A percentile compares a stretch with the other conserved stretches of the same genome.
Evolutionary conservation across 2,329 filamentous ascomycete genomes (phyloP).

Genomic region (Aspergillus transmontanensis): DNA sequence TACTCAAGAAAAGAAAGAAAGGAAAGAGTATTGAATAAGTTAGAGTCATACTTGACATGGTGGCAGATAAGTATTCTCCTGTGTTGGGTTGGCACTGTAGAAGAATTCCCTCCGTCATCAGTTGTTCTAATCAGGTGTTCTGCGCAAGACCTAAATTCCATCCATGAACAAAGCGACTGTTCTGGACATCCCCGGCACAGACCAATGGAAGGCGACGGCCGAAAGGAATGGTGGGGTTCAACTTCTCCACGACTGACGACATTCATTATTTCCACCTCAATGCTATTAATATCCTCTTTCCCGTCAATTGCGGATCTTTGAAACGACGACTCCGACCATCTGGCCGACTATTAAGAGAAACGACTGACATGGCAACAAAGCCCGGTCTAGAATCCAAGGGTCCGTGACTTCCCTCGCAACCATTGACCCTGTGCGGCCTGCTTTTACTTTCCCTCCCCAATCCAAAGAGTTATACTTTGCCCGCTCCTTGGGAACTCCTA

Average conservation of each 20-base stretch:
- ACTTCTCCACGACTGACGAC: conserved; percentile 24
- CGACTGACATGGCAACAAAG: conserved; percentile 16
- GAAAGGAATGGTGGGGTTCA: conserved; percentile 18
- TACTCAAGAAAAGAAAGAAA: background rate
- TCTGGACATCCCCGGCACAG: conserved; percentile 8
- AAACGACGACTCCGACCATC: conserved; percentile 2
- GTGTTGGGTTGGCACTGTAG: no score
- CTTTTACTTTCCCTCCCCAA: background rate
- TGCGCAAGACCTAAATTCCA: background rate
- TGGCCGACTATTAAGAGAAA: background rate
- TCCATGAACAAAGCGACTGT: background rate
- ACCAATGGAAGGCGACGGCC: conserved; percentile 15
- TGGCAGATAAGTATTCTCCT: no score
- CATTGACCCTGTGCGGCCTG: conserved; percentile 1
- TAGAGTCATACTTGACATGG: background rate
- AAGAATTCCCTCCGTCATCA: no score
- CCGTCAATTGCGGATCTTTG: conserved; percentile 9
- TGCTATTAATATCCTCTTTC: conserved; percentile 23
- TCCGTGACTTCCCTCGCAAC: conserved; percentile 13
- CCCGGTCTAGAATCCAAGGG: conserved; percentile 19
- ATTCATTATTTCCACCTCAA: conserved; percentile 21
- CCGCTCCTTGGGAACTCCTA: background rate
- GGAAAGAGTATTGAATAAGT: background rate
- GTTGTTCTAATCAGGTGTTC: background rate
- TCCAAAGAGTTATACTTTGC: background rate